Evolutionary conservation across 495 filamentous ascomycete species (phyloP).

Genomic region (Hypoxylon lienhwacheense): DNA sequence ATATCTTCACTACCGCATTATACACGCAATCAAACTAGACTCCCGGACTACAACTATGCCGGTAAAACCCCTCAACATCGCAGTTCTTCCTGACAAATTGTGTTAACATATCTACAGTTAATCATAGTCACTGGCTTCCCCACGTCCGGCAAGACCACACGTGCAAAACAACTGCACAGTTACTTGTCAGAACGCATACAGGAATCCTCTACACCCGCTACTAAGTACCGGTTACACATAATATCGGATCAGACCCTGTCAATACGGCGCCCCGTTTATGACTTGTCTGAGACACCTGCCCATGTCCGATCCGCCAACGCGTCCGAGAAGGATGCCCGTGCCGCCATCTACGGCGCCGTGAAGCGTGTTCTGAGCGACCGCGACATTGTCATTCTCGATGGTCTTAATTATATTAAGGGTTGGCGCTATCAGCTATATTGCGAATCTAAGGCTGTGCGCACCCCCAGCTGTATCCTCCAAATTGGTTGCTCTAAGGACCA

Average conservation of each 20-base stretch:
- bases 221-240: constrained; percentile 61
- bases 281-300: constrained; percentile 51
- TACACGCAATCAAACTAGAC: too few species aligned
- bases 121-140: constrained; percentile 92
- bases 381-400: constrained; percentile 86
- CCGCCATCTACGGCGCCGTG: constrained; percentile 77
- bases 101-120: constrained; percentile 66
- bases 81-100: background rate
- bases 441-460: constrained; percentile 84
- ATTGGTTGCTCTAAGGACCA: constrained; percentile 74
- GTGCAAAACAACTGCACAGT: constrained; percentile 73
- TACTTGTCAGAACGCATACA: constrained; percentile 63
- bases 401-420: constrained; percentile 96
- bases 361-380: constrained; percentile 77
- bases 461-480: constrained; percentile 83
- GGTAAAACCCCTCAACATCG: background rate
- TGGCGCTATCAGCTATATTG: constrained; percentile 95
- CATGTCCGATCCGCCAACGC: constrained; percentile 57
- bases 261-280: constrained; percentile 65
- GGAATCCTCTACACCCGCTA: constrained; percentile 36
- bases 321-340: constrained; percentile 90
- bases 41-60: constrained; percentile 7
- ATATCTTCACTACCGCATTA: too few species aligned
- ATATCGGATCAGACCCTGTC: constrained; percentile 69
- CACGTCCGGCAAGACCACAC: constrained; percentile 87